phyloP scores from a whole-genome alignment of 768 basidiomycete genomes.

The Thelephora ganbajun region DNA sequence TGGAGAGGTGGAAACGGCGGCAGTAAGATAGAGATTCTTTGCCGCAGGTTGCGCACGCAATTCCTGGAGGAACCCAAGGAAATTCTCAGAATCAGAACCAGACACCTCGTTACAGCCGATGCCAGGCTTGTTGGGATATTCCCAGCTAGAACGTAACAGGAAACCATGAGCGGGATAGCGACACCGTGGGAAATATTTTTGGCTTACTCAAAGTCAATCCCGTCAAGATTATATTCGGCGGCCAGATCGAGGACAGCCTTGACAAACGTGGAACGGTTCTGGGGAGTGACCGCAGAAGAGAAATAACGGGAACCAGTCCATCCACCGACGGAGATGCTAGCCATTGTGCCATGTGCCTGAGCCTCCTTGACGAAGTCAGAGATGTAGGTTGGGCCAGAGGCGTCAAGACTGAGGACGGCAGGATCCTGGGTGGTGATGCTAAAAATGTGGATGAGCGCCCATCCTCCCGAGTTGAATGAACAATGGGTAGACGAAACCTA shows the following conservation, averaged over 20 bases:
- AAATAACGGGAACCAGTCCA: slow-evolving; percentile 55
- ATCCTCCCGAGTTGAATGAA: neutral
- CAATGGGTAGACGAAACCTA: slow-evolving; percentile 13
- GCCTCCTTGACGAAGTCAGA: slow-evolving; percentile 41
- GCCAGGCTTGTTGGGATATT: slow-evolving; percentile 60
- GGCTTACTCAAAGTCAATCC: slow-evolving; percentile 29
- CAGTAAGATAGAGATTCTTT: slow-evolving; percentile 41
- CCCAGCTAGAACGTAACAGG: slow-evolving; percentile 44
- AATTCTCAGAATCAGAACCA: slow-evolving; percentile 55
- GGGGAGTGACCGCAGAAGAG: slow-evolving; percentile 41
- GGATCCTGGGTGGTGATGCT: slow-evolving; percentile 23
- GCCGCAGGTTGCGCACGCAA: slow-evolving; percentile 42
- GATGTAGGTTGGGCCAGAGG: slow-evolving; percentile 34
- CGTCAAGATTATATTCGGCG: slow-evolving; percentile 36
- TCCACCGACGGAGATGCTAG: slow-evolving; percentile 52
- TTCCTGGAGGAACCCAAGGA: slow-evolving; percentile 58
- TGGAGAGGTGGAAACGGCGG: slow-evolving; percentile 34
- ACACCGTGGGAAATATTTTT: neutral
- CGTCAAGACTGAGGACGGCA: slow-evolving; percentile 17
- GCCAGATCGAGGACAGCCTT: slow-evolving; percentile 38
- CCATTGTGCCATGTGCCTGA: slow-evolving; percentile 35
- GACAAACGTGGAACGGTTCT: slow-evolving; percentile 52
- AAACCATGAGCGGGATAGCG: neutral
- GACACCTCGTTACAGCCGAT: slow-evolving; percentile 54
- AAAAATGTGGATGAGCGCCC: neutral